Percentiles rank a stretch among this genome's conserved stretches.
Conservation (phyloP, 768 basidiomycete species). For the Xanthoconium stramineum region DNA sequence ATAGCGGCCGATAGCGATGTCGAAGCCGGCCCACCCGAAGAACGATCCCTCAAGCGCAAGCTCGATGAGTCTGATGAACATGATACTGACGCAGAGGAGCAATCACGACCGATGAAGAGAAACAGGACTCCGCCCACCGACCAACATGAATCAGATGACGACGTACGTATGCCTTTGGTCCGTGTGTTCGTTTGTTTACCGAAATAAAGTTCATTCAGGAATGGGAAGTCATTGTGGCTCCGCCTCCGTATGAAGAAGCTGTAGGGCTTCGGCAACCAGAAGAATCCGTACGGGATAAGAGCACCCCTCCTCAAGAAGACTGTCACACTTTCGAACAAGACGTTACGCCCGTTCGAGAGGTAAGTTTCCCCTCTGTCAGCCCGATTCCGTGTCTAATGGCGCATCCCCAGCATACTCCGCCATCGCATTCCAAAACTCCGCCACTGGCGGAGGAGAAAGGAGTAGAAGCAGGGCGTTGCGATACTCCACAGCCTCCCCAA, state of each 20-base stretch:
- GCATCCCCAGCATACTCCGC: constrained; percentile 12
- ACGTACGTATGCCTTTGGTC: constrained; percentile 18
- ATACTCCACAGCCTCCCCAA: constrained; percentile 11
- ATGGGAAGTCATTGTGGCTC: constrained; percentile 33
- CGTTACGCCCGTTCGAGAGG: constrained; percentile 12
- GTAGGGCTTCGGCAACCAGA: constrained; percentile 7
- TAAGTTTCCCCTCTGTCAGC: constrained; percentile 3
- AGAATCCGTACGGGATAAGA: constrained; percentile 11
- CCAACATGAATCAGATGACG: constrained; percentile 25
- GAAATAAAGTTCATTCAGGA: constrained; percentile 24
- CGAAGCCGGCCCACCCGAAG: constrained; percentile 24
- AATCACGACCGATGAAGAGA: constrained; percentile 30
- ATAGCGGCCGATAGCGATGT: constrained; percentile 31
- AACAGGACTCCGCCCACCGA: constrained; percentile 43
- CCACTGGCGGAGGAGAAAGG: constrained; percentile 11
- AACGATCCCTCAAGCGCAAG: constrained; percentile 33
- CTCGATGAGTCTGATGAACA: constrained; percentile 25
- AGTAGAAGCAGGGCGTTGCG: constrained; percentile 3
- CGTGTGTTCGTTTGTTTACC: constrained; percentile 19
- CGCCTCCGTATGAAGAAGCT: constrained; percentile 27
- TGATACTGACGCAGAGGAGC: constrained; percentile 30
- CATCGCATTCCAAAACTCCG: background rate
- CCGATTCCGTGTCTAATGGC: constrained; percentile 8
- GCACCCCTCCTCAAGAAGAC: background rate
- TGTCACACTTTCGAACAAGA: background rate